These are phyloP conservation scores for Posidonia oceanica DNA, from an alignment of 116 monocot genomes.

Conservation along the genomic window DNA sequence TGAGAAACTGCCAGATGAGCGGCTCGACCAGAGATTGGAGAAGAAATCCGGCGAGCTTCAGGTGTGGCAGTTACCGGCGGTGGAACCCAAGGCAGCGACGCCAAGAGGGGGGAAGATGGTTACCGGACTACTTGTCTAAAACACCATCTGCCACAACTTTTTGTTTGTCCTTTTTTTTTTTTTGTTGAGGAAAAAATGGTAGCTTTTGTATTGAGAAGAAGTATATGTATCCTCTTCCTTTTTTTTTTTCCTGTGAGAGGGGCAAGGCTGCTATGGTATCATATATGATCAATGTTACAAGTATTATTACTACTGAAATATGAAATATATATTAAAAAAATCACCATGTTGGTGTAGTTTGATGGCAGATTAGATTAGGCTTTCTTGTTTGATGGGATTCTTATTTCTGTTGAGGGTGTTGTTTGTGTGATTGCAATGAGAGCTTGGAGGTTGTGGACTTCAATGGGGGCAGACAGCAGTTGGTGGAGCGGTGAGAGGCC, in stretches of 20 bases:
- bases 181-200: neutral
- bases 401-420: too few relatives aligned
- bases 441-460: too few relatives aligned
- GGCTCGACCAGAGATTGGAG: conserved; percentile 10
- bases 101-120: conserved; percentile 10
- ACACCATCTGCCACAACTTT: neutral
- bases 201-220: neutral
- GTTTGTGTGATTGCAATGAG: too few relatives aligned
- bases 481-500: too few relatives aligned
- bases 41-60: conserved; percentile 11
- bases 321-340: too few relatives aligned
- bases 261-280: neutral
- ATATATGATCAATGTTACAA: too few relatives aligned
- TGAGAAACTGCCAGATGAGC: too few relatives aligned
- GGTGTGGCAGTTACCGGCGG: conserved; percentile 23
- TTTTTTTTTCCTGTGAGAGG: neutral
- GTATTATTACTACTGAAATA: too few relatives aligned
- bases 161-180: neutral
- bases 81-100: conserved; percentile 7
- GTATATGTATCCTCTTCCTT: neutral
- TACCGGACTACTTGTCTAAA: conserved; percentile 8
- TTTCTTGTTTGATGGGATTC: too few relatives aligned
- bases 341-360: too few relatives aligned
- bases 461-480: too few relatives aligned
- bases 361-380: too few relatives aligned